These are phyloP conservation scores for Phytophthora cajani DNA, from an alignment of 352 stramenopile genomes.

Conservation along the genomic window DNA sequence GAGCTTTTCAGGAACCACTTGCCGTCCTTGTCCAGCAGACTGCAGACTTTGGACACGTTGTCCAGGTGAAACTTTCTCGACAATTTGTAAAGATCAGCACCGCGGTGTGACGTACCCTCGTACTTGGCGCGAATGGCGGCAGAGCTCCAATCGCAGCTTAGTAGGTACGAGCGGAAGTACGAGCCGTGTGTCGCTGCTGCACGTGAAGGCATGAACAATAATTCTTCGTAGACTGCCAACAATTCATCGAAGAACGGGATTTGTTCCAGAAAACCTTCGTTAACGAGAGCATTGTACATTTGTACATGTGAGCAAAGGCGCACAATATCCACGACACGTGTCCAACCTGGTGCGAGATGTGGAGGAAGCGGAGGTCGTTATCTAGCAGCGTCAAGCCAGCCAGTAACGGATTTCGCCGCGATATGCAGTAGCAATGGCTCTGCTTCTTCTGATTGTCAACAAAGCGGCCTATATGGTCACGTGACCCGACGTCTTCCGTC, in stretches of 20 bases:
- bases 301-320: slow-evolving; percentile 36
- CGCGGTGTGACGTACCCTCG: background rate
- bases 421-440: background rate
- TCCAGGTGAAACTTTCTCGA: too few relatives aligned
- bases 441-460: too few relatives aligned
- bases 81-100: too few relatives aligned
- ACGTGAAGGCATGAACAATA: slow-evolving; percentile 33
- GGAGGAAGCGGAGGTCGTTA: slow-evolving; percentile 22
- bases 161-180: slow-evolving; percentile 28
- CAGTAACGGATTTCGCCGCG: slow-evolving; percentile 29
- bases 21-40: too few relatives aligned
- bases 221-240: slow-evolving; percentile 22
- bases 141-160: slow-evolving; percentile 7
- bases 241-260: slow-evolving; percentile 34
- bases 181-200: slow-evolving; percentile 18
- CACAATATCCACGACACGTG: slow-evolving; percentile 22
- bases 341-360: slow-evolving; percentile 8
- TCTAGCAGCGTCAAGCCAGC: slow-evolving; percentile 31
- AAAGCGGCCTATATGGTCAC: too few relatives aligned
- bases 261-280: slow-evolving; percentile 12
- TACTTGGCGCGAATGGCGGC: background rate
- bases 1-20: slow-evolving; percentile 14
- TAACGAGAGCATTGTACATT: slow-evolving; percentile 35
- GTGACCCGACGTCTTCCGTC: too few relatives aligned
- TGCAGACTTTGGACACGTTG: too few relatives aligned